A percentile compares a stretch with the other conserved stretches of the same genome.
Evolutionary conservation across 345 rosid species (phyloP).

Genomic region (Eucalyptus erythrocorys): DNA sequence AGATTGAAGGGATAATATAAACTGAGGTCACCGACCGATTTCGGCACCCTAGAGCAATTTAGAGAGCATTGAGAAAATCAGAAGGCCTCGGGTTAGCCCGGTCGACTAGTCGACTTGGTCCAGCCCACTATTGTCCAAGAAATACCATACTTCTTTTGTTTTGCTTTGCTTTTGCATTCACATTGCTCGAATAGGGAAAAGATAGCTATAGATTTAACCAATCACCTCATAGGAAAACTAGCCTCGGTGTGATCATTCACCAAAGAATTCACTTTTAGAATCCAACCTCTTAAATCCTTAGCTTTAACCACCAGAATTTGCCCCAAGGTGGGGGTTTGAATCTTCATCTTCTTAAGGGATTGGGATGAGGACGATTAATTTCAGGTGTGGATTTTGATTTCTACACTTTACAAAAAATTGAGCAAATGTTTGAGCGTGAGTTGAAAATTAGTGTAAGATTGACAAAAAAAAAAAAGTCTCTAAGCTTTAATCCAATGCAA

Average conservation of each 20-base stretch:
- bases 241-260: background rate
- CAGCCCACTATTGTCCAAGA: background rate
- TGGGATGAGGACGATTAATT: too few species aligned
- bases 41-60: background rate
- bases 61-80: background rate
- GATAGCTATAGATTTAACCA: background rate
- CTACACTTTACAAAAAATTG: fast-evolving
- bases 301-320: too few species aligned
- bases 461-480: too few species aligned
- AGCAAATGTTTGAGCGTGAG: too few species aligned
- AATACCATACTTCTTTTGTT: background rate
- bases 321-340: fast-evolving
- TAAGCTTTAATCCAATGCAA: background rate
- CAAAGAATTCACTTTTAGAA: background rate
- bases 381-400: fast-evolving
- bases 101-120: fast-evolving
- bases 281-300: background rate
- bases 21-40: background rate
- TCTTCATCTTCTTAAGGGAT: fast-evolving
- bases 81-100: background rate
- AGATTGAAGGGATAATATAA: background rate
- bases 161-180: background rate
- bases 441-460: too few species aligned
- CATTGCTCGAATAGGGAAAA: background rate
- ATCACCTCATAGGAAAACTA: background rate